Percentiles rank a stretch among this genome's conserved stretches.
Conservation (phyloP, 305 asterid species). For the Solanum hybrid region DNA sequence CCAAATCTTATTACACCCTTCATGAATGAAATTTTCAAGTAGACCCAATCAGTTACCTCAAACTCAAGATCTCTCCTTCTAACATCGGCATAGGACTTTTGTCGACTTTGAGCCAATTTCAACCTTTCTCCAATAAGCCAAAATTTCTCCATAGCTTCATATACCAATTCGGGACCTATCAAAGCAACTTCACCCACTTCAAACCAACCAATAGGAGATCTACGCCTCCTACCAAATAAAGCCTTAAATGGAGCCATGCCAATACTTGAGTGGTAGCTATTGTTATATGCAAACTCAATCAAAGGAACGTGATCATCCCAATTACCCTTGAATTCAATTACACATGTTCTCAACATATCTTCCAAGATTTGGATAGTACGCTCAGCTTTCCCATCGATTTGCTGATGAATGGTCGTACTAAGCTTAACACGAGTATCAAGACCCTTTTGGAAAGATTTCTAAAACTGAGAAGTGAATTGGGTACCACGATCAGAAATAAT, state of each 20-base stretch:
- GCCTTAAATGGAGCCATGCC: not conserved
- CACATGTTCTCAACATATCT: not conserved
- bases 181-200: not conserved
- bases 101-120: not conserved
- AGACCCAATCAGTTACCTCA: not conserved
- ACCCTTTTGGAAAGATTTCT: not conserved
- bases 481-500: not conserved
- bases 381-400: not conserved
- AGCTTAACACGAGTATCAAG: not conserved
- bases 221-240: too few species aligned
- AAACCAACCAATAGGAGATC: not conserved
- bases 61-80: not conserved
- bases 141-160: not conserved
- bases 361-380: not conserved
- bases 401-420: not conserved
- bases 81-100: not conserved
- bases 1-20: not conserved
- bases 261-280: not conserved
- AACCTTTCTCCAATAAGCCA: not conserved
- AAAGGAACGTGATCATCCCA: not conserved
- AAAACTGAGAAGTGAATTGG: not conserved
- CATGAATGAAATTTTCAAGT: not conserved
- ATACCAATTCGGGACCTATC: not conserved
- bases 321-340: not conserved
- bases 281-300: not conserved